Base-by-base conservation (phyloP, 2,329 filamentous ascomycete species). In the Xylariomycetidae sp. region DNA sequence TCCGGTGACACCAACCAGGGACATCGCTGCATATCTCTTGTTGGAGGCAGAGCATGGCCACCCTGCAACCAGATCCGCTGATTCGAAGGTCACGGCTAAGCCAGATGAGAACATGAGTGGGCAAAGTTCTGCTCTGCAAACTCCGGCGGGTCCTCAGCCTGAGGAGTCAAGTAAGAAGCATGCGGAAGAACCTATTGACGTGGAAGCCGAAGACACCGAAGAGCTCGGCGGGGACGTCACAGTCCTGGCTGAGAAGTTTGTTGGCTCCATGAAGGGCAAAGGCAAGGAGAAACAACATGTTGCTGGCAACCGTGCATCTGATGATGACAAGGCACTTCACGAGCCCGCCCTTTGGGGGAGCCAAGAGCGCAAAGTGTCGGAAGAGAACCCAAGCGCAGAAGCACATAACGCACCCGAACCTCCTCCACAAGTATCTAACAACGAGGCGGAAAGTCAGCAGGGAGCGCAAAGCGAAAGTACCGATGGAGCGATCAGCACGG, bases 301-400 rank as follows among this genome's bases (percentile, higher is more conserved):
- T 29, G 49, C 60, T 38, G 65, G 68, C 43, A 61, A 61, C 40
- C 55, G 59, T 40, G 48, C 55, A 22, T 36, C 56, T 10, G 50
- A 49, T 30, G 58, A 61, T 10, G 63, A 69, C 27, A 64, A 68
- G 42, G 47, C 65, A 19, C 65, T 68, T 48, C 62, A 70, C 40
- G 61, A 68, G 43, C 52, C 61, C 31, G 52, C 57, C 12, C 48
- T 67, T 17, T 66, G 64, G 64, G 63, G 70, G 45, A 61, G 59
- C 16, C 56, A 58, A 10, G 60, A 68, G 27, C 59, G 57, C 39
- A 65, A 57, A 38, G 40, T 41, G 6, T 23, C 60, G 12, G 44
- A 53, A 29, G 52, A 49, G 25, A 42, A 31, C 19, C 36, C 43
- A 23, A 44, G 36, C n/a, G n/a, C n/a, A n/a, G n/a, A n/a, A n/a